Evolutionary conservation across 2,329 filamentous ascomycete genomes (phyloP).

Genomic region (Aspergillus sp.): DNA sequence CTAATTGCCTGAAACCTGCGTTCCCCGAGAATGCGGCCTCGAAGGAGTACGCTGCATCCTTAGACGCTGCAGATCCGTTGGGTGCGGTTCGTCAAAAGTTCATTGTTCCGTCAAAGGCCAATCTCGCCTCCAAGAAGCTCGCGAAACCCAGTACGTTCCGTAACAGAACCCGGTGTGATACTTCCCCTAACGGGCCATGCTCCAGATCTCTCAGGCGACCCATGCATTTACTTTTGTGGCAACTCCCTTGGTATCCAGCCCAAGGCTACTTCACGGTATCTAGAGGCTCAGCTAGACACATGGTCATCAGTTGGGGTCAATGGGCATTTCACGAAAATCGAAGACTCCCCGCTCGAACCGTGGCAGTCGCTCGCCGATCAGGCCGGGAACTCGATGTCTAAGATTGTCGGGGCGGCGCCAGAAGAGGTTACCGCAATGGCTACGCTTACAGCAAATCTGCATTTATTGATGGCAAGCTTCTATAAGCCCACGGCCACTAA

Average conservation of each 20-base stretch:
- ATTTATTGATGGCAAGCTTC: constrained; percentile 78
- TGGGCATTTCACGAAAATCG: constrained; percentile 74
- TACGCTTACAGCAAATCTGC: constrained; percentile 76
- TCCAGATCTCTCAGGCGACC: constrained; percentile 36
- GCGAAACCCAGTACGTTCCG: constrained; percentile 34
- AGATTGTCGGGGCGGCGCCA: constrained; percentile 69
- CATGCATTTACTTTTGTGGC: constrained; percentile 74
- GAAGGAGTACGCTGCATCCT: constrained; percentile 42
- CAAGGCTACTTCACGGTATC: constrained; percentile 61
- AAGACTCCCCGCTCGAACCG: constrained; percentile 64
- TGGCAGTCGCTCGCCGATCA: constrained; percentile 80
- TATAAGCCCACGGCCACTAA: constrained; percentile 65
- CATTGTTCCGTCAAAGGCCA: constrained; percentile 71
- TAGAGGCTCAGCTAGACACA: constrained; percentile 73
- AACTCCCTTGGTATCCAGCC: constrained; percentile 88
- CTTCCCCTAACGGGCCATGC: constrained; percentile 10
- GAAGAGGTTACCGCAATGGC: constrained; percentile 84
- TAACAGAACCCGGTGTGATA: neutral
- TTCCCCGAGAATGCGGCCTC: constrained; percentile 33
- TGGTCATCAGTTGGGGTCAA: constrained; percentile 81
- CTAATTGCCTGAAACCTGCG: constrained; percentile 21
- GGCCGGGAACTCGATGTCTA: constrained; percentile 67
- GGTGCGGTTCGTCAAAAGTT: constrained; percentile 67
- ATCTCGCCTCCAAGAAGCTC: constrained; percentile 65
- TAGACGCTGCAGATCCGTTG: constrained; percentile 63